A percentile compares a stretch with the other conserved stretches of the same genome.
Conservation (phyloP, 1,284 basidiomycete species). For the Exobasidium rhododendri region DNA sequence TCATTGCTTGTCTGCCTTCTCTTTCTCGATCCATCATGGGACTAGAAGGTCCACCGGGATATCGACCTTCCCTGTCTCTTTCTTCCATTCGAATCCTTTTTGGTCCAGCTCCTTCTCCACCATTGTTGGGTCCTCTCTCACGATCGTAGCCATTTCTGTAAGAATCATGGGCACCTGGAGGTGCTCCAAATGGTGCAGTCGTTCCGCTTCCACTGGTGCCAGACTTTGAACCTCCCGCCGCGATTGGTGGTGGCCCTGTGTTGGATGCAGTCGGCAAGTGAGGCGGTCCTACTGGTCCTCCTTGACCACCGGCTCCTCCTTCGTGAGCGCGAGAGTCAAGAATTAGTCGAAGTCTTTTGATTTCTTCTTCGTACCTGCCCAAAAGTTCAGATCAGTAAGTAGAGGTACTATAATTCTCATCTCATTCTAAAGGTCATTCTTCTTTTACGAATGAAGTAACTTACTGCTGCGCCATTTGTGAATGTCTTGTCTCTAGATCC, state of each 20-base stretch:
- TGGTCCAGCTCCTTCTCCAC: not conserved
- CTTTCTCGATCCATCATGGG: constrained; percentile 1
- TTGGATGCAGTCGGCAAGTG: constrained; percentile 33
- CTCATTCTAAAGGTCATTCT: too few species aligned
- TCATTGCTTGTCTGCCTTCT: not conserved
- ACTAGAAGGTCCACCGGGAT: constrained; percentile 3
- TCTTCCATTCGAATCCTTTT: constrained; percentile 9
- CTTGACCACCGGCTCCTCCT: constrained; percentile 26
- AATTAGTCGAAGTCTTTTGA: constrained; percentile 66
- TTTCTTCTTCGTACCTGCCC: constrained; percentile 67
- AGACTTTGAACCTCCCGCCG: constrained; percentile 28
- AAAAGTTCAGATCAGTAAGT: not conserved
- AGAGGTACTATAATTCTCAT: too few species aligned
- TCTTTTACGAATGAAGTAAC: constrained; percentile 28
- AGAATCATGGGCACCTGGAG: constrained; percentile 23
- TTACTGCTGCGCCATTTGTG: constrained; percentile 66
- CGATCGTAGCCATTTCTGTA: constrained; percentile 42
- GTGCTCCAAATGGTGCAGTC: constrained; percentile 3
- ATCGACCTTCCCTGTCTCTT: constrained; percentile 2
- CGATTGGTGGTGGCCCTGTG: constrained; percentile 50
- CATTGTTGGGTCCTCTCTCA: constrained; percentile 37
- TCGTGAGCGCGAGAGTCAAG: constrained; percentile 57
- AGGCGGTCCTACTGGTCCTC: constrained; percentile 24
- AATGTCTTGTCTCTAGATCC: constrained; percentile 72
- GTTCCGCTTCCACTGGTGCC: constrained; percentile 1